These are phyloP conservation scores for Penicillium sp. DNA, from an alignment of 2,329 filamentous ascomycete species.

Conservation along the genomic window DNA sequence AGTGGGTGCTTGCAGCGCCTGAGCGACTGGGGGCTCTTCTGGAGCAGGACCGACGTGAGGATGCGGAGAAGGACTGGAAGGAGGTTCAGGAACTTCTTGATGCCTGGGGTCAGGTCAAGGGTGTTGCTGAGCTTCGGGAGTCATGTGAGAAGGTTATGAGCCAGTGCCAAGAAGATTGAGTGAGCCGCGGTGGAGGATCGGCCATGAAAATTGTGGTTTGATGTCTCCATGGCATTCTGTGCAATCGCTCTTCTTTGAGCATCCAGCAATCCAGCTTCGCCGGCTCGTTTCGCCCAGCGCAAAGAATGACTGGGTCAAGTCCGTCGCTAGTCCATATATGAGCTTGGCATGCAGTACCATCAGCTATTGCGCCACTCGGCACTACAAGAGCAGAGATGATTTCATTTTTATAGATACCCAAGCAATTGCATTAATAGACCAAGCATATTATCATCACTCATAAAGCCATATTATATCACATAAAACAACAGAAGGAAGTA, in stretches of 20 bases:
- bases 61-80: slow-evolving; percentile 45
- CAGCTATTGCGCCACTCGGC: neutral
- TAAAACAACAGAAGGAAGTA: slow-evolving; percentile 6
- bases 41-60: slow-evolving; percentile 39
- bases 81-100: slow-evolving; percentile 39
- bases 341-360: neutral
- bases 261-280: neutral
- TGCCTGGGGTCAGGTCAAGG: slow-evolving; percentile 45
- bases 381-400: neutral
- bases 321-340: neutral
- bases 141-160: slow-evolving; percentile 43
- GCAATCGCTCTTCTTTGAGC: neutral
- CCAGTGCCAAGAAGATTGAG: slow-evolving; percentile 26
- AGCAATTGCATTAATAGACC: neutral
- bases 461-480: neutral
- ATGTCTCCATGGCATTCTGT: neutral
- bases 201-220: neutral
- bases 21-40: slow-evolving; percentile 39
- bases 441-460: neutral
- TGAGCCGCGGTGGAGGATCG: neutral
- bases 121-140: slow-evolving; percentile 41
- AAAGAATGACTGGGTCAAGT: neutral
- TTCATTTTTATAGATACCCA: slow-evolving; percentile 2
- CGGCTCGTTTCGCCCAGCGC: neutral
- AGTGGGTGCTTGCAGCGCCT: slow-evolving; percentile 47